phyloP scores from a whole-genome alignment of 176 grass and related monocot species.

The Eragrostis curvula region DNA sequence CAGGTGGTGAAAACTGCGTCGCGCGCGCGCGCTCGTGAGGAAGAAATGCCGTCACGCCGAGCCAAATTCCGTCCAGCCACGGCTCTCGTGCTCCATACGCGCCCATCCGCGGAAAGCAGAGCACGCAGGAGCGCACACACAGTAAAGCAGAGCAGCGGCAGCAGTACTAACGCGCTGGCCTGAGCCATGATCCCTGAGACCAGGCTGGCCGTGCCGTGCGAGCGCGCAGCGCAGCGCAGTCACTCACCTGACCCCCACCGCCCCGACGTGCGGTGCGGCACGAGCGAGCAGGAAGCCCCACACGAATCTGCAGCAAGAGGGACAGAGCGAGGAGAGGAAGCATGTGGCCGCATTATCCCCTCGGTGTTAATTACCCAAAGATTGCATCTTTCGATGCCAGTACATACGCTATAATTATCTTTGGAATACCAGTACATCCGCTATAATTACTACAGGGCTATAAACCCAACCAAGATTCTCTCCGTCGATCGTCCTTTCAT shows the following conservation, averaged over 20 bases:
- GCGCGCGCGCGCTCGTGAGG: conserved; percentile 27
- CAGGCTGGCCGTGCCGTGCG: conserved; percentile 37
- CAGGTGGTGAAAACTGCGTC: too few relatives aligned
- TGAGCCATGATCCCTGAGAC: not conserved
- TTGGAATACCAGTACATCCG: conserved; percentile 1
- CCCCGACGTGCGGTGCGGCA: not conserved
- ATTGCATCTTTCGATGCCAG: conserved; percentile 38
- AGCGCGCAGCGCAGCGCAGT: not conserved
- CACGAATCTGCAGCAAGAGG: conserved; percentile 47
- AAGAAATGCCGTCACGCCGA: not conserved
- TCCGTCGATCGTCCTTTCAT: not conserved
- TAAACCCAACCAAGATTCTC: conserved; percentile 33
- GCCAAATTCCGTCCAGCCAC: not conserved
- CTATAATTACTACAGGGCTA: not conserved
- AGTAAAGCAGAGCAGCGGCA: not conserved
- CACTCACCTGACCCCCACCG: conserved; percentile 1
- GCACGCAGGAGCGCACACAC: not conserved
- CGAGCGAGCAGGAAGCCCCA: not conserved
- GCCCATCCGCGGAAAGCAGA: not conserved
- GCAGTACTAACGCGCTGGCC: not conserved
- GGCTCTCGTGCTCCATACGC: not conserved
- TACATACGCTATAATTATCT: conserved; percentile 20
- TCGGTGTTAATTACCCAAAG: conserved; percentile 37
- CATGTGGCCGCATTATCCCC: conserved; percentile 7
- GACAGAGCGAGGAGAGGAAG: not conserved